A percentile compares a stretch with the other conserved stretches of the same genome.
Conservation (phyloP, 2,329 filamentous ascomycete species). For the Ophiostoma angusticollis region DNA sequence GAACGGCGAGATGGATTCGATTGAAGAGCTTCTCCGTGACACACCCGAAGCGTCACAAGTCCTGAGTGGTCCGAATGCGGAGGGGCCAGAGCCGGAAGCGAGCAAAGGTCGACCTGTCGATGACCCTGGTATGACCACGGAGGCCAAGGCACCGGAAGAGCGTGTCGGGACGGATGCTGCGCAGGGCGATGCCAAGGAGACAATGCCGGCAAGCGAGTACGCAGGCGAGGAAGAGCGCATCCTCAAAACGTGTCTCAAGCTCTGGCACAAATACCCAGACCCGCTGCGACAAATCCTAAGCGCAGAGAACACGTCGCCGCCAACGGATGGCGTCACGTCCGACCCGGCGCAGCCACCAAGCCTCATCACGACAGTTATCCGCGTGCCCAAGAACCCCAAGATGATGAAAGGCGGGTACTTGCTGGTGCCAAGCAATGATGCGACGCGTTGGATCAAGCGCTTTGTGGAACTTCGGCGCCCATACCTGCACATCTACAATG, state of each 20-base stretch:
- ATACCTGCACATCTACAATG: slow-evolving; percentile 81
- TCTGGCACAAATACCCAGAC: slow-evolving; percentile 53
- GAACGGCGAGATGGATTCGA: slow-evolving; percentile 31
- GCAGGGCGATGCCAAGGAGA: too few species aligned
- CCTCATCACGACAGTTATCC: slow-evolving; percentile 63
- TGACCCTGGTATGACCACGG: background rate
- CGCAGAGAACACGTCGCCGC: slow-evolving; percentile 53
- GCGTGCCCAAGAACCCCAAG: slow-evolving; percentile 66
- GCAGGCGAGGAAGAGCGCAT: slow-evolving; percentile 33
- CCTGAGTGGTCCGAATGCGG: slow-evolving; percentile 6
- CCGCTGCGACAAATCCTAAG: slow-evolving; percentile 43
- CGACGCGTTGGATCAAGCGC: slow-evolving; percentile 75
- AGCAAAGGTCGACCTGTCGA: background rate
- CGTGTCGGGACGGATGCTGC: slow-evolving; percentile 15
- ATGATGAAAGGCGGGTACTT: slow-evolving; percentile 81
- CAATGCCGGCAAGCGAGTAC: slow-evolving; percentile 26
- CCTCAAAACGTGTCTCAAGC: slow-evolving; percentile 43
- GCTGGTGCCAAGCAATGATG: slow-evolving; percentile 69
- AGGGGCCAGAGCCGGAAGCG: background rate
- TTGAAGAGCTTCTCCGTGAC: slow-evolving; percentile 46
- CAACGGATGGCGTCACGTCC: slow-evolving; percentile 44
- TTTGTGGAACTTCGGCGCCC: slow-evolving; percentile 87
- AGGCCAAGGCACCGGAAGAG: slow-evolving; percentile 11
- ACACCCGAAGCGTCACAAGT: slow-evolving; percentile 39
- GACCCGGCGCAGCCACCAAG: slow-evolving; percentile 41